phyloP scores from a whole-genome alignment of 2,329 filamentous ascomycete genomes.

The Xylaria polymorpha region DNA sequence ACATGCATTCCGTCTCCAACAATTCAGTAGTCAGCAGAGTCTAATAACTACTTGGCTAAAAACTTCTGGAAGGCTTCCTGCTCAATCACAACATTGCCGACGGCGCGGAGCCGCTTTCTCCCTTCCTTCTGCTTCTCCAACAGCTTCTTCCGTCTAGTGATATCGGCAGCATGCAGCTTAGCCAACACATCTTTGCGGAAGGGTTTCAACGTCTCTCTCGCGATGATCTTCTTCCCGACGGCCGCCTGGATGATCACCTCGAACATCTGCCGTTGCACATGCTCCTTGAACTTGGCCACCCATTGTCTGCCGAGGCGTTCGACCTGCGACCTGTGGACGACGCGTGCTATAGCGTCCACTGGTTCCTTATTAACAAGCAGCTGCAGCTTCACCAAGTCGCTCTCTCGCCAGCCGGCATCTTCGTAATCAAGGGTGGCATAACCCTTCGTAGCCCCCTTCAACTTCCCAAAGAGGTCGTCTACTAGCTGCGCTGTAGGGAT shows the following conservation, averaged over 20 bases:
- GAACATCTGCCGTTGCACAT: constrained; percentile 96
- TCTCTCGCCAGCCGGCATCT: constrained; percentile 86
- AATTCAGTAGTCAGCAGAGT: background rate
- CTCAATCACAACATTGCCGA: constrained; percentile 95
- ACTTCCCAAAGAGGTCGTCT: constrained; percentile 95
- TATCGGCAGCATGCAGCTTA: constrained; percentile 92
- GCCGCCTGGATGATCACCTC: constrained; percentile 95
- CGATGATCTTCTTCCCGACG: constrained; percentile 83
- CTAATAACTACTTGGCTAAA: constrained; percentile 73
- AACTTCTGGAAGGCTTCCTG: constrained; percentile 96
- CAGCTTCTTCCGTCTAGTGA: constrained; percentile 83
- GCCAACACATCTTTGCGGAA: constrained; percentile 95
- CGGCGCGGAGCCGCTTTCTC: constrained; percentile 83
- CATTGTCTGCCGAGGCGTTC: constrained; percentile 84
- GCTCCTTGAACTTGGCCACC: constrained; percentile 97
- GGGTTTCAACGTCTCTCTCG: constrained; percentile 93
- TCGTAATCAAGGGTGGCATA: constrained; percentile 98
- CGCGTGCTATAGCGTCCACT: constrained; percentile 92
- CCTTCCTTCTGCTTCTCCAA: constrained; percentile 98
- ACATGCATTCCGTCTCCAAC: constrained; percentile 1
- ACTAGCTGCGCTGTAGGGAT: constrained; percentile 90
- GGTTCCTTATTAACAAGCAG: constrained; percentile 92
- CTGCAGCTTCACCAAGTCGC: constrained; percentile 87
- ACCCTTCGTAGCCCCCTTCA: constrained; percentile 93
- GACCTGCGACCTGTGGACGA: constrained; percentile 85